Conservation (phyloP, 331 rosid genomes). For the Acacia concinna region DNA sequence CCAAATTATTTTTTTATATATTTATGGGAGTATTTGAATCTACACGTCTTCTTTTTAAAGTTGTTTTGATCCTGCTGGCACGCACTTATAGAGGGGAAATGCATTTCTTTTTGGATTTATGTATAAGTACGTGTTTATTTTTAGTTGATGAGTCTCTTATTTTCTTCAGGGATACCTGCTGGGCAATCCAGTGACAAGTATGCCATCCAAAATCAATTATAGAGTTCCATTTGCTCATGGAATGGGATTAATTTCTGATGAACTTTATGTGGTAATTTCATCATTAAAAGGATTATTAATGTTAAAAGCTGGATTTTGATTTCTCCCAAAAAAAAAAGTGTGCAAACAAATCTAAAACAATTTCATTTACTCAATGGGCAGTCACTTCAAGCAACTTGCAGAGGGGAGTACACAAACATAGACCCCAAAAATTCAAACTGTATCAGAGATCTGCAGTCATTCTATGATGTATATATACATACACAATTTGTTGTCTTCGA, state of each 20-base stretch:
- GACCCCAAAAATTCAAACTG: slow-evolving; percentile 30
- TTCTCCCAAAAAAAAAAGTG: neutral
- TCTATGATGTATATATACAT: slow-evolving; percentile 19
- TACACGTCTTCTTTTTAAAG: too few relatives aligned
- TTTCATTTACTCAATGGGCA: neutral
- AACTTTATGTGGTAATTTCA: slow-evolving; percentile 45
- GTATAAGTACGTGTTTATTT: too few relatives aligned
- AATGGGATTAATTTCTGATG: slow-evolving; percentile 64
- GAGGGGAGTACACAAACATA: slow-evolving; percentile 16
- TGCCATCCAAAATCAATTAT: neutral
- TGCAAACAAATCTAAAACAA: neutral
- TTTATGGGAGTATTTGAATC: too few relatives aligned
- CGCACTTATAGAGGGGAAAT: too few relatives aligned
- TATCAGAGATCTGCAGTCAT: slow-evolving; percentile 25
- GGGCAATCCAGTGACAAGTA: slow-evolving; percentile 44
- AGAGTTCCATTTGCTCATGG: slow-evolving; percentile 53
- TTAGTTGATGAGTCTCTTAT: too few relatives aligned
- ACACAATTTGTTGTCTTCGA: neutral
- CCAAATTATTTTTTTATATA: too few relatives aligned
- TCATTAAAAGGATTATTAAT: neutral
- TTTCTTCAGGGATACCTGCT: slow-evolving; percentile 55
- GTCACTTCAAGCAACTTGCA: slow-evolving; percentile 42
- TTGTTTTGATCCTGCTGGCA: too few relatives aligned
- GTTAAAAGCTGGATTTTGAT: neutral
- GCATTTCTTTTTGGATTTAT: too few relatives aligned